Evolutionary conservation across 306 rosid species (phyloP).

Genomic region (Acacia crassicarpa): DNA sequence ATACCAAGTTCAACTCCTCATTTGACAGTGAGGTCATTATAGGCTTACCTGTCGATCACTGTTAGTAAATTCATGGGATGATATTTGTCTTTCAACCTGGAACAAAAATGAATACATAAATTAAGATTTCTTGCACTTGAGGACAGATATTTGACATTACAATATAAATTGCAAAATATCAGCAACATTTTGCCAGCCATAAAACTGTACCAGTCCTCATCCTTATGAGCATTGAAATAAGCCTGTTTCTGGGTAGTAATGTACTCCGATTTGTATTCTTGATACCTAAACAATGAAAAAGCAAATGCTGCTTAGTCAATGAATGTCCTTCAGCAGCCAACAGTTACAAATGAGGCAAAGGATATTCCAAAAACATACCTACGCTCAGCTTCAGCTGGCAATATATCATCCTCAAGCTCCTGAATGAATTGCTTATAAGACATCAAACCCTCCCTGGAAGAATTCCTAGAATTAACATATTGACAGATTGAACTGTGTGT

Average conservation of each 20-base stretch:
- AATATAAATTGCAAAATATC: constrained; percentile 22
- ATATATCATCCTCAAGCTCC: constrained; percentile 97
- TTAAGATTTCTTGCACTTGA: constrained; percentile 6
- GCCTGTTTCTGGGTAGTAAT: constrained; percentile 89
- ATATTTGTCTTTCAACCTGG: constrained; percentile 94
- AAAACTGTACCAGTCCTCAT: constrained; percentile 78
- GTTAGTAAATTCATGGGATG: constrained; percentile 90
- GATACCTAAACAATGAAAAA: constrained; percentile 60
- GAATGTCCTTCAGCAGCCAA: neutral
- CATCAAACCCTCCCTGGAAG: constrained; percentile 94
- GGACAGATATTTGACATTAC: neutral
- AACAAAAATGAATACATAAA: constrained; percentile 32
- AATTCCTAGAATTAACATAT: constrained; percentile 27
- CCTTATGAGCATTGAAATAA: constrained; percentile 89
- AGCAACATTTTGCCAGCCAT: neutral
- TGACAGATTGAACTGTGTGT: neutral
- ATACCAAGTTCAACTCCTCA: constrained; percentile 6
- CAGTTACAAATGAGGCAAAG: constrained; percentile 5
- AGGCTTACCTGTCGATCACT: constrained; percentile 81
- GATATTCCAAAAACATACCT: constrained; percentile 53
- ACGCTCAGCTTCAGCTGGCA: constrained; percentile 96
- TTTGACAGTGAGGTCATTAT: constrained; percentile 15
- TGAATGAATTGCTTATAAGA: constrained; percentile 97
- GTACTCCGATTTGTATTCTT: constrained; percentile 93
- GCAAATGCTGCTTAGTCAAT: constrained; percentile 10